A percentile compares a stretch with the other conserved stretches of the same genome.
These are phyloP conservation scores for Cutaneotrichosporon sp. DNA, from an alignment of 1,284 basidiomycete genomes.

Conservation along the genomic window DNA sequence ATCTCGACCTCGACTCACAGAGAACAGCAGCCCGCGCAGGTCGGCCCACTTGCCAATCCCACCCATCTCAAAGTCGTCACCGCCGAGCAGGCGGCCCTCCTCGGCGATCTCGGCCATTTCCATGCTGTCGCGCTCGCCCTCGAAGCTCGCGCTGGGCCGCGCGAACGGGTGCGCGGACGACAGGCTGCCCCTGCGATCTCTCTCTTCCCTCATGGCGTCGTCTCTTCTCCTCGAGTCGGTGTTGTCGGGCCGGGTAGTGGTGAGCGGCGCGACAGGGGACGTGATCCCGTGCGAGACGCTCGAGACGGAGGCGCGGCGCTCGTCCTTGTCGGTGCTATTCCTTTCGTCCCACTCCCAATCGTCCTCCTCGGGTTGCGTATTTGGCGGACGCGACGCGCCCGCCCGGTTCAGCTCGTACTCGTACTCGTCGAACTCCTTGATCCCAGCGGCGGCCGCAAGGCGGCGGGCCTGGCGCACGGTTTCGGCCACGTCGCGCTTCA, in stretches of 20 bases:
- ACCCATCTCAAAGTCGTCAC: slow-evolving; percentile 8
- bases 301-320: background rate
- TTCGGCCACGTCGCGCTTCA: slow-evolving; percentile 49
- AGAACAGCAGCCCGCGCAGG: slow-evolving; percentile 38
- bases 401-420: slow-evolving; percentile 27
- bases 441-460: slow-evolving; percentile 35
- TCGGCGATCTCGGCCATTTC: slow-evolving; percentile 6
- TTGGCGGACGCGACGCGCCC: slow-evolving; percentile 2
- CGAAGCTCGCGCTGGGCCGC: background rate
- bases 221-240: background rate
- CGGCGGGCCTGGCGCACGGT: slow-evolving; percentile 48
- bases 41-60: slow-evolving; percentile 31
- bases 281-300: background rate
- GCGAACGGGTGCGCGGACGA: background rate
- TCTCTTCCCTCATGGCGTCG: background rate
- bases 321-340: slow-evolving; percentile 2
- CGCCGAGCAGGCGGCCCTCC: slow-evolving; percentile 1
- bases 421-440: slow-evolving; percentile 22
- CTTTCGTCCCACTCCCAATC: background rate
- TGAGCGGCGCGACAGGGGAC: background rate
- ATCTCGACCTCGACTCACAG: slow-evolving; percentile 29
- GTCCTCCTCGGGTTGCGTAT: background rate
- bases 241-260: background rate
- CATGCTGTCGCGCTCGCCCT: background rate
- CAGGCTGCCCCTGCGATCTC: background rate